Percentiles rank a stretch among this genome's conserved stretches.
Evolutionary conservation across 2,329 filamentous ascomycete species (phyloP).

Genomic region (Chalaropsis thielavioides): DNA sequence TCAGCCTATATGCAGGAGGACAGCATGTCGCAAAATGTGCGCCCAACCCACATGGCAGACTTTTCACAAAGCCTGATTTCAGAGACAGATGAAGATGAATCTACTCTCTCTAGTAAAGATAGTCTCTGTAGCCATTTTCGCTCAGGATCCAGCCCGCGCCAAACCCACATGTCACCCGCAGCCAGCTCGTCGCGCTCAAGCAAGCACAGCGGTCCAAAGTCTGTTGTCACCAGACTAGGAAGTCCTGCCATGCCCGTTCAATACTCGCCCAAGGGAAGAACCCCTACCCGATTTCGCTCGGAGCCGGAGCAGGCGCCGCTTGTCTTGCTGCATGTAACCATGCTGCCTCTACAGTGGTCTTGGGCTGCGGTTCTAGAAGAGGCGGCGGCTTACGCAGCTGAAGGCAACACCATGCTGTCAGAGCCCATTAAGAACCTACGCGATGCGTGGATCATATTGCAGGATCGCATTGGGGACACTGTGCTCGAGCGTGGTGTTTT

Average conservation of each 20-base stretch:
- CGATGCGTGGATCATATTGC: constrained; percentile 51
- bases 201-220: constrained; percentile 32
- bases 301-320: constrained; percentile 50
- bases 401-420: constrained; percentile 23
- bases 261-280: constrained; percentile 41
- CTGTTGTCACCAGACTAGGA: constrained; percentile 40
- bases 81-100: constrained; percentile 26
- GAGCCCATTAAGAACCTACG: constrained; percentile 37
- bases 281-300: constrained; percentile 43
- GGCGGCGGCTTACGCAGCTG: constrained; percentile 20
- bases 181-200: constrained; percentile 41
- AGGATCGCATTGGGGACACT: constrained; percentile 57
- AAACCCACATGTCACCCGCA: constrained; percentile 58
- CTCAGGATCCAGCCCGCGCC: constrained; percentile 53
- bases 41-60: constrained; percentile 35
- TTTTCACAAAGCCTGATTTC: constrained; percentile 39
- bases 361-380: constrained; percentile 44
- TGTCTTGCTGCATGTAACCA: constrained; percentile 62
- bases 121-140: constrained; percentile 51
- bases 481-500: constrained; percentile 60
- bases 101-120: constrained; percentile 27
- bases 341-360: constrained; percentile 53
- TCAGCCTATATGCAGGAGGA: constrained; percentile 9
- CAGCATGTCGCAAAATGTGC: constrained; percentile 23
- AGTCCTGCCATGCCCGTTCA: constrained; percentile 39